phyloP scores from a whole-genome alignment of 2,329 filamentous ascomycete genomes.

The Penicillium sp. region DNA sequence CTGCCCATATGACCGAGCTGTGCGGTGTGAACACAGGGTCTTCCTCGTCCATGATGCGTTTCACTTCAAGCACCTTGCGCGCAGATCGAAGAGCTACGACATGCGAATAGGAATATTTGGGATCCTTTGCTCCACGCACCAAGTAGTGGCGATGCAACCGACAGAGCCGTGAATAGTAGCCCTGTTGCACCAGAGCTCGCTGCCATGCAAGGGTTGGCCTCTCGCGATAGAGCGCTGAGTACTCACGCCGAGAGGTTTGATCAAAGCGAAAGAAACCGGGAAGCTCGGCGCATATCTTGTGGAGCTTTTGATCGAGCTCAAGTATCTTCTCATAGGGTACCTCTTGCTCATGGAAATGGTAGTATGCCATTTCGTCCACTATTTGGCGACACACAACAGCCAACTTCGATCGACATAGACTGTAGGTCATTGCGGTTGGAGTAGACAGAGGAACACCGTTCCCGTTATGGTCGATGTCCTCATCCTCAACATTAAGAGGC shows the following conservation, averaged over 20 bases:
- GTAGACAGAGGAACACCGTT: slow-evolving; percentile 31
- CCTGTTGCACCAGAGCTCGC: slow-evolving; percentile 37
- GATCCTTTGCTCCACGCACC: slow-evolving; percentile 37
- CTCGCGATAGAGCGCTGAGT: slow-evolving; percentile 29
- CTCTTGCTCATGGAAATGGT: slow-evolving; percentile 27
- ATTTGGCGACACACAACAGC: slow-evolving; percentile 43
- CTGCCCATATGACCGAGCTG: slow-evolving; percentile 32
- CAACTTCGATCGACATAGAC: slow-evolving; percentile 44
- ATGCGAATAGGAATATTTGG: slow-evolving; percentile 40
- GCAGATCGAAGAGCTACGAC: slow-evolving; percentile 41
- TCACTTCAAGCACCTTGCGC: slow-evolving; percentile 39
- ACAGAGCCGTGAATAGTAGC: slow-evolving; percentile 38
- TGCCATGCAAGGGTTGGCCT: slow-evolving; percentile 38
- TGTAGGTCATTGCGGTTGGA: slow-evolving; percentile 49
- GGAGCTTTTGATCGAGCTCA: slow-evolving; percentile 37
- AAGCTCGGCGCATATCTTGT: slow-evolving; percentile 31
- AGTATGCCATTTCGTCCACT: slow-evolving; percentile 37
- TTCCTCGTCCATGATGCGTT: slow-evolving; percentile 36
- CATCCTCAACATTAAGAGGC: slow-evolving; percentile 47
- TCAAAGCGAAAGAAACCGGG: slow-evolving; percentile 43
- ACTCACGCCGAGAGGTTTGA: slow-evolving; percentile 26
- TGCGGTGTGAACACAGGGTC: slow-evolving; percentile 27
- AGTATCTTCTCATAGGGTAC: slow-evolving; percentile 42
- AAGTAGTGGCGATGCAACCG: slow-evolving; percentile 44
- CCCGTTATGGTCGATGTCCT: slow-evolving; percentile 31